phyloP scores from a whole-genome alignment of 2,329 filamentous ascomycete species.

The Fusarium anthophilum region DNA sequence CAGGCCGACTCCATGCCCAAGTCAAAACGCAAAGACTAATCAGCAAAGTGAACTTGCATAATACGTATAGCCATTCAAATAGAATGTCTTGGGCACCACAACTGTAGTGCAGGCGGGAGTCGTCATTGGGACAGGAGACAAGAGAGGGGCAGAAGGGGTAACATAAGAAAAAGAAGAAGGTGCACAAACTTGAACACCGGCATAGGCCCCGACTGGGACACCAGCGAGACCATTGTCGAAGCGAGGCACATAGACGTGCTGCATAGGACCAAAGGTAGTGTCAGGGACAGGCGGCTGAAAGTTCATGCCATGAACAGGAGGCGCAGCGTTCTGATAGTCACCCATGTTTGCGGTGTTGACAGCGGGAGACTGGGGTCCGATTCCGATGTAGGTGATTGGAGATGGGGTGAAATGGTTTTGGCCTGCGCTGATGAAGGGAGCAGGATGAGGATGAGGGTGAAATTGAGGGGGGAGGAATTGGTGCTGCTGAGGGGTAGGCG shows the following conservation, averaged over 20 bases:
- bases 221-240: constrained; percentile 52
- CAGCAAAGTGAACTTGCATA: constrained; percentile 52
- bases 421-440: constrained; percentile 19
- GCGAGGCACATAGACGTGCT: constrained; percentile 66
- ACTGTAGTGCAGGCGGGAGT: constrained; percentile 42
- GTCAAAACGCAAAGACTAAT: background rate
- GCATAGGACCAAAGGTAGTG: constrained; percentile 64
- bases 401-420: constrained; percentile 7
- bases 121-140: constrained; percentile 37
- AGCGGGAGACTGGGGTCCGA: constrained; percentile 36
- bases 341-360: constrained; percentile 45
- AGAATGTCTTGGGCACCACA: constrained; percentile 47
- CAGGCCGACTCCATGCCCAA: background rate
- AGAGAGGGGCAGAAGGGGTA: constrained; percentile 35
- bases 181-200: background rate
- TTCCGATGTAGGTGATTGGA: constrained; percentile 43
- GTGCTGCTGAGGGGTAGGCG: constrained; percentile 28
- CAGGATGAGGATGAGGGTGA: constrained; percentile 24
- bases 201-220: constrained; percentile 47
- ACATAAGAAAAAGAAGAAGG: constrained; percentile 41
- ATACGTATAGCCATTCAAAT: constrained; percentile 46
- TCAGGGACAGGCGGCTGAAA: constrained; percentile 69
- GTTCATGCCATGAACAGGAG: constrained; percentile 56
- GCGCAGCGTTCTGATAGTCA: constrained; percentile 55
- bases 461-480: constrained; percentile 17